Percentiles rank a stretch among this genome's conserved stretches.
These are phyloP conservation scores for Rhododendron ovatum DNA, from an alignment of 148 eudicot genomes.

Conservation along the genomic window DNA sequence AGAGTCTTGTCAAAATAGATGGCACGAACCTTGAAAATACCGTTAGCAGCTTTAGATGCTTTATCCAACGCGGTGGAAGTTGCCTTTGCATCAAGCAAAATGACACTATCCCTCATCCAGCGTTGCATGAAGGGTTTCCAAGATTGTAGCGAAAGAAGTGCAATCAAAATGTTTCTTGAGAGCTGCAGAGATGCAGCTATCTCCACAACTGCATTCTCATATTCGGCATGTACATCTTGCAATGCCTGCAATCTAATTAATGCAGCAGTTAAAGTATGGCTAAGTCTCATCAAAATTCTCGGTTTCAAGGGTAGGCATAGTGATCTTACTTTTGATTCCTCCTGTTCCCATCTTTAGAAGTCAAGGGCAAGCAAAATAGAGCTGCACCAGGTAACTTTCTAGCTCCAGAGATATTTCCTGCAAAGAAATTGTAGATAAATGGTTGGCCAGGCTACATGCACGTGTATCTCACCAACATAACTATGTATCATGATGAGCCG, in stretches of 20 bases:
- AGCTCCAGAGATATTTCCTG: conserved; percentile 49
- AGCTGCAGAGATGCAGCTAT: conserved; percentile 68
- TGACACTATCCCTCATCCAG: conserved; percentile 57
- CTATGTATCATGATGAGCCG: background rate
- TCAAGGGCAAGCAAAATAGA: conserved; percentile 49
- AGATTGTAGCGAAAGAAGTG: conserved; percentile 74
- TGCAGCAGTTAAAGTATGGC: conserved; percentile 15
- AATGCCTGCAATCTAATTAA: conserved; percentile 41
- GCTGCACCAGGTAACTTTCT: conserved; percentile 84
- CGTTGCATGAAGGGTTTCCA: conserved; percentile 86
- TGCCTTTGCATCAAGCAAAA: conserved; percentile 44
- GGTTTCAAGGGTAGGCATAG: background rate
- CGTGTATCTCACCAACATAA: background rate
- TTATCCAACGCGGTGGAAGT: conserved; percentile 43
- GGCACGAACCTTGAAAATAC: conserved; percentile 61
- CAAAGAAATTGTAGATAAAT: conserved; percentile 10
- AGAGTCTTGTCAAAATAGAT: conserved; percentile 6
- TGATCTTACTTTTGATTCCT: conserved; percentile 46
- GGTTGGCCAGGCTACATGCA: background rate
- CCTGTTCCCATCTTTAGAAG: conserved; percentile 35
- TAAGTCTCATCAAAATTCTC: background rate
- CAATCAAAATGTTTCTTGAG: conserved; percentile 66
- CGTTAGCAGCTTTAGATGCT: conserved; percentile 63
- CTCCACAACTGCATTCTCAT: conserved; percentile 47
- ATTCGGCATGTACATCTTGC: conserved; percentile 48